Conservation (phyloP, 495 filamentous ascomycete species). For the Cairneyella variabilis region DNA sequence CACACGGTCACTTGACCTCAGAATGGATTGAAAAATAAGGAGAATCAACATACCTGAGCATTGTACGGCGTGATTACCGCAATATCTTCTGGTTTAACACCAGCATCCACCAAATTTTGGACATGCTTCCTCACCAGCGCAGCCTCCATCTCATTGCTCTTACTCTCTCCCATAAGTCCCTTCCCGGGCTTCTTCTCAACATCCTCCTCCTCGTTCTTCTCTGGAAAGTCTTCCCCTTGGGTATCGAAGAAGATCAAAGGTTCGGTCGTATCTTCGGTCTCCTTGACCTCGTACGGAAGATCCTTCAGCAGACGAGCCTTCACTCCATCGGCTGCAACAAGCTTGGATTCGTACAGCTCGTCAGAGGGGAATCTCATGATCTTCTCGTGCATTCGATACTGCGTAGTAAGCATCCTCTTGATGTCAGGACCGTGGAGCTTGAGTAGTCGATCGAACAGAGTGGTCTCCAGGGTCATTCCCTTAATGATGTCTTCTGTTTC, state of each 20-base stretch:
- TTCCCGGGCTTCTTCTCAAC: slow-evolving; percentile 44
- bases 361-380: slow-evolving; percentile 95
- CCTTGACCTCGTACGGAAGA: slow-evolving; percentile 71
- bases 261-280: slow-evolving; percentile 83
- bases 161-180: slow-evolving; percentile 72
- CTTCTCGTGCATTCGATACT: slow-evolving; percentile 95
- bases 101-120: slow-evolving; percentile 66
- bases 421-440: slow-evolving; percentile 74
- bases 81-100: slow-evolving; percentile 75
- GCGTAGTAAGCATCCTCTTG: slow-evolving; percentile 75
- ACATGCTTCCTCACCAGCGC: slow-evolving; percentile 76
- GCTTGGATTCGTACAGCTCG: slow-evolving; percentile 76
- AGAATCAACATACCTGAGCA: slow-evolving; percentile 78
- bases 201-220: slow-evolving; percentile 45
- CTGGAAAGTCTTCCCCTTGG: slow-evolving; percentile 86
- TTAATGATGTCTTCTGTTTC: slow-evolving; percentile 32
- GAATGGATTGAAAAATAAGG: too few relatives aligned
- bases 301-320: slow-evolving; percentile 69
- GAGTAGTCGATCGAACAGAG: slow-evolving; percentile 87
- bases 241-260: slow-evolving; percentile 94
- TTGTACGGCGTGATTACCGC: slow-evolving; percentile 97
- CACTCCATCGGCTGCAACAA: slow-evolving; percentile 77
- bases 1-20: too few relatives aligned
- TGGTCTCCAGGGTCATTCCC: slow-evolving; percentile 68
- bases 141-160: slow-evolving; percentile 91